Base-by-base conservation (phyloP, 129 eudicot genomes). In the Smallanthus sonchifolius region DNA sequence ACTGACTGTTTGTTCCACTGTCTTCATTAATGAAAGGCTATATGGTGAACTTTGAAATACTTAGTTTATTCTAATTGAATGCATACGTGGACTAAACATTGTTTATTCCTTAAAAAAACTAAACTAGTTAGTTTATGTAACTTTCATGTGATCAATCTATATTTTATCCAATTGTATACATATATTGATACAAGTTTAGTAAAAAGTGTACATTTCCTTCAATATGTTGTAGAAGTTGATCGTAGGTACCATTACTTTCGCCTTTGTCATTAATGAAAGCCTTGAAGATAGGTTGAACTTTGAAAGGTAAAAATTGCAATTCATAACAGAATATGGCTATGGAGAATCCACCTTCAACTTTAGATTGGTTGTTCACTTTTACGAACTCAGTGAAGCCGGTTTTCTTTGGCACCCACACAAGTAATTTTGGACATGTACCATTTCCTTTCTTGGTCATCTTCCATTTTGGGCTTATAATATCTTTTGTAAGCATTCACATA, bases 331-430 rank as follows among this genome's bases (percentile, higher is more conserved):
- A 75, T 75, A 75, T 9, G 54, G 79, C 79, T 49, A 75, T 49
- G 30, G 73, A 75, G 64, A 75, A 75, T 48, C 79, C 79, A 38
- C 65, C 79, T 75, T 49, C 38, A 32, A 65, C 65, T 19, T 75
- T 52, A 2, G 16, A 51, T 36, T 64, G 16, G 9, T 65, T 2
- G 17, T 72, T 40, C 10, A 75, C 43, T 36, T 75, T 20, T 14
- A 75, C 64, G 2, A 75, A 63, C 64, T 74, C 79, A 4, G 51
- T 36, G 56, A 74, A 74, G n/a, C 79, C 79, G 2, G 48, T 9
- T 74, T 74, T 74, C 40, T 72, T 72, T 48, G 79, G 79, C 36
- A 74, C 79, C 79, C 72, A 48, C 10, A 74, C 79, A 34, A 63
- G 64, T 74, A 74, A 48, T 19, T 8, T 20, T 66, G 49, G 15